Conservation (phyloP, 1,284 basidiomycete genomes). For the Dichomitus squalens region DNA sequence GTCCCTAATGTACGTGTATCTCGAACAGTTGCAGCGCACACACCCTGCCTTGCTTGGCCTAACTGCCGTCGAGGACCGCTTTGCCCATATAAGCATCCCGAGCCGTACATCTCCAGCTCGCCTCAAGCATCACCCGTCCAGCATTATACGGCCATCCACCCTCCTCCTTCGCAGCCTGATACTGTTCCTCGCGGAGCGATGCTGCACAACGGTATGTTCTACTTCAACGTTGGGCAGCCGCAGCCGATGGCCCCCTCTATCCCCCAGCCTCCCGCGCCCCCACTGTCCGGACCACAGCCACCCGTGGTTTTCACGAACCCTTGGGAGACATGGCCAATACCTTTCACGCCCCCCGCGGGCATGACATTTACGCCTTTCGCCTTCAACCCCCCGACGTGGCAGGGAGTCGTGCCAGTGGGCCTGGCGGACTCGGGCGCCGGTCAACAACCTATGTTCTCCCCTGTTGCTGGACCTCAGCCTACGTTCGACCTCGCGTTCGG, state of each 20-base stretch:
- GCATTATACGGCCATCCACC: neutral
- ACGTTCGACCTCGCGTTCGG: neutral
- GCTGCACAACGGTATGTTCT: constrained; percentile 19
- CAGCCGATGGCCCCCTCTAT: constrained; percentile 11
- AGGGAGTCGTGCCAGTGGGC: neutral
- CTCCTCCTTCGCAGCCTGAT: constrained; percentile 2
- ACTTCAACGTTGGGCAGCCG: constrained; percentile 11
- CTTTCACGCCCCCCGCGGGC: constrained; percentile 1
- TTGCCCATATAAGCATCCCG: constrained; percentile 38
- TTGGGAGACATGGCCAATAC: constrained; percentile 14
- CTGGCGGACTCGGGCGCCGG: neutral
- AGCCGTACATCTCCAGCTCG: constrained; percentile 30
- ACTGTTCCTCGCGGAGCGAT: constrained; percentile 16
- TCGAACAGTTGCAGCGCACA: constrained; percentile 32
- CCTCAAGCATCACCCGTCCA: constrained; percentile 16
- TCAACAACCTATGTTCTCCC: neutral
- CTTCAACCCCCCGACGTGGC: neutral
- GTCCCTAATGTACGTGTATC: neutral
- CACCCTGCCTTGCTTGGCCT: constrained; percentile 40
- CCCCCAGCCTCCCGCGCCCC: constrained; percentile 8
- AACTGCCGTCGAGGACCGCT: constrained; percentile 32
- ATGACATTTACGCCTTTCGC: neutral
- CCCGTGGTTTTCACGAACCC: constrained; percentile 13
- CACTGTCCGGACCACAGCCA: constrained; percentile 17
- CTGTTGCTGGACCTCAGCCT: neutral